Evolutionary conservation across 2,329 filamentous ascomycete genomes (phyloP), one percentile per base, ranked within the genome.

Genomic region (Bipolaris bicolor): DNA sequence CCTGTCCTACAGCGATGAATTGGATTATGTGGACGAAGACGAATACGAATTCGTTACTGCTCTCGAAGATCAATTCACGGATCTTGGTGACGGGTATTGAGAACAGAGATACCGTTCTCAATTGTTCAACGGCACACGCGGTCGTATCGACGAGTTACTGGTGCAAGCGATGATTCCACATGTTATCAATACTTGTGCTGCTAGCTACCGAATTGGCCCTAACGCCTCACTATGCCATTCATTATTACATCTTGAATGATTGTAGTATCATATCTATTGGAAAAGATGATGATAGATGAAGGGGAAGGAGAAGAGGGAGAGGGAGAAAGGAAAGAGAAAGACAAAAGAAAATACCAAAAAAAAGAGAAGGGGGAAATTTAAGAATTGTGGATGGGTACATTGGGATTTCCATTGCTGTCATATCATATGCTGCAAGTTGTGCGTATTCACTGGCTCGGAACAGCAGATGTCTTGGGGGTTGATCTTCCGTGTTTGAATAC

Each of bases 21-120:
- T 55, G 7, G 62, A 62, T 1, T 68, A 69, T 2, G 56, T 60
- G 0, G 62, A 55, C 3, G 67, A 31, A 16, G 15, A 45, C n/a
- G 43, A 18, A 7, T 45, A 45, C n/a, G 52, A 60, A 5, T 31
- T 31, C 5, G 10, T 31, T 31, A 13, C 29, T 31, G 29, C 10
- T 31, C 29, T 31, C 29, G 65, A 62, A 0, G 70, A 69, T 1
- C 29, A 11, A 31, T 31, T 13, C 29, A 13, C 10, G 10, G 29
- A 13, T 11, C 10, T 31, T 31, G 29, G 29, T 13, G 29, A 31
- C 29, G 29, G 9, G 29, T 11, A 31, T 31, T 31, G 29, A 31
- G 10, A 31, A 31, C 7, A 31, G 11, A 3, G 29, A 13, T 13
- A 5, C 3, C 10, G 11, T 31, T 31, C 29, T 31, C 29, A 31